Evolutionary conservation across 192 early-diverging fungal species (phyloP).

Genomic region (Backusella circina): DNA sequence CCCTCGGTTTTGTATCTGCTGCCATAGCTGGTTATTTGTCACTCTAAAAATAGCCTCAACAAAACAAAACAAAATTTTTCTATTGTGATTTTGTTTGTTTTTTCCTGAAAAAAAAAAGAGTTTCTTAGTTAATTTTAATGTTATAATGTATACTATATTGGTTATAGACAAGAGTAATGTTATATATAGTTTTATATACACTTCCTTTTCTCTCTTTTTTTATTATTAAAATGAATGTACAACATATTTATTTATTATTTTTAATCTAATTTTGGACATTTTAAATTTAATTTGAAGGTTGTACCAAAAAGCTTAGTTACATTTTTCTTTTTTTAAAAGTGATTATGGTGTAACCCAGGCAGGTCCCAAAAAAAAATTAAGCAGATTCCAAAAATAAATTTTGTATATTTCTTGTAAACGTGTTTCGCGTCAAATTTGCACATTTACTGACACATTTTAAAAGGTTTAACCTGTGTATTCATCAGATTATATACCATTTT

Average conservation of each 20-base stretch:
- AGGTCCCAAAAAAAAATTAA: too few species aligned
- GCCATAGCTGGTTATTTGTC: conserved; percentile 7
- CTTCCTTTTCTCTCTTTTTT: background rate
- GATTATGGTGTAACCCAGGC: too few species aligned
- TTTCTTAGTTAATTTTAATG: background rate
- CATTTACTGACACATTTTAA: too few species aligned
- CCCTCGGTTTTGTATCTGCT: background rate
- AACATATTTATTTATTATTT: background rate
- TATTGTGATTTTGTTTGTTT: background rate
- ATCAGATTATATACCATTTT: too few species aligned
- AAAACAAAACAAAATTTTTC: background rate
- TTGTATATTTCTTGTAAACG: too few species aligned
- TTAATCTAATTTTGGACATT: background rate
- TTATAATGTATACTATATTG: background rate
- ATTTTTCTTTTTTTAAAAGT: background rate
- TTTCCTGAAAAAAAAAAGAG: background rate
- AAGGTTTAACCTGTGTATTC: too few species aligned
- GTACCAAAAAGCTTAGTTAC: background rate
- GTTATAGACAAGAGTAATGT: background rate
- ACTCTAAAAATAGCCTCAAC: conserved; percentile 6
- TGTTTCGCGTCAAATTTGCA: too few species aligned
- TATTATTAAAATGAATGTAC: background rate
- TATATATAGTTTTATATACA: background rate
- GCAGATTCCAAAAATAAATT: too few species aligned
- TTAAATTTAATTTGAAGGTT: background rate